Evolutionary conservation across 2,329 filamentous ascomycete species (phyloP).

Genomic region (Fusarium sp.): DNA sequence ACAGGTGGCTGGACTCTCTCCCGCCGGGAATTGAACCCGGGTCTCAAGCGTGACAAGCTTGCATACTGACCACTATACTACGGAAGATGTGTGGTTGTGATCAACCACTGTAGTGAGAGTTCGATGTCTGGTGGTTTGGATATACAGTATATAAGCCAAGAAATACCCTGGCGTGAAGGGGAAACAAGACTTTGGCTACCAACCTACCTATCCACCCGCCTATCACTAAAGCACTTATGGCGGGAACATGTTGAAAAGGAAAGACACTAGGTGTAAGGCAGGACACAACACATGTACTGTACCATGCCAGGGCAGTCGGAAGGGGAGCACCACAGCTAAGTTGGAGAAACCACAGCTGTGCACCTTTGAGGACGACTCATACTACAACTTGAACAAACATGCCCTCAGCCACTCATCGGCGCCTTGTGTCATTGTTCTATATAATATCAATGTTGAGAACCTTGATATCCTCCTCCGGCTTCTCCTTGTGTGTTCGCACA

Average conservation of each 20-base stretch:
- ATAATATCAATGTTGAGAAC: slow-evolving; percentile 86
- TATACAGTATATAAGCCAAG: neutral
- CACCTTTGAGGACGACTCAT: neutral
- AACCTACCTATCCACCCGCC: too few species aligned
- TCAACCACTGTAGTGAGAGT: slow-evolving; percentile 13
- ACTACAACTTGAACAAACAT: neutral
- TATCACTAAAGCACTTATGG: neutral
- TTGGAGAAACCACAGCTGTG: neutral
- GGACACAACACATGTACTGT: neutral
- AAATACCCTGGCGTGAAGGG: too few species aligned
- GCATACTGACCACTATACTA: slow-evolving; percentile 40
- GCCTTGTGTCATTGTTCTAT: slow-evolving; percentile 47
- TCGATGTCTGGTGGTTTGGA: neutral
- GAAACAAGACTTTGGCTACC: neutral
- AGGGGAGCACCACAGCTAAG: neutral
- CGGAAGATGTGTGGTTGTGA: slow-evolving; percentile 24
- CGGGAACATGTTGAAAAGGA: neutral
- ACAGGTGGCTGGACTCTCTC: slow-evolving; percentile 21
- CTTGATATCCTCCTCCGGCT: slow-evolving; percentile 96
- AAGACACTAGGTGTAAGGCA: too few species aligned
- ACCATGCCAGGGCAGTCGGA: neutral
- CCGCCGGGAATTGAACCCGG: slow-evolving; percentile 23
- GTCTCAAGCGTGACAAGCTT: slow-evolving; percentile 32
- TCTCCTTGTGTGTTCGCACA: slow-evolving; percentile 86
- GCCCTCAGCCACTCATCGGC: neutral